Evolutionary conservation across 805 yeast genomes (phyloP).

Genomic region (Candida takata): DNA sequence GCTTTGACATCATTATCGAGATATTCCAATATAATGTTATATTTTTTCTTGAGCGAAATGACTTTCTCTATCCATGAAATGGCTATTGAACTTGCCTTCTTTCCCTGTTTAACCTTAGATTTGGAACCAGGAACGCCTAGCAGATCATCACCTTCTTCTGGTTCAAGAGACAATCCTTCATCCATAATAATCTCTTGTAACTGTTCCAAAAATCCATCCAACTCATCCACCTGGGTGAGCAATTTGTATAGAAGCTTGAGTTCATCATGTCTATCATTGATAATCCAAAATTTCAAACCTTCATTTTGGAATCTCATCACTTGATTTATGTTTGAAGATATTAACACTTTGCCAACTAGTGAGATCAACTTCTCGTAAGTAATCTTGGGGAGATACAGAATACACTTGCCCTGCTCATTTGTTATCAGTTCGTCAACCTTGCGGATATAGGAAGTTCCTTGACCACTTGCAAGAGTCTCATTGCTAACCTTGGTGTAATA

Average conservation of each 20-base stretch:
- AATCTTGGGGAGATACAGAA: conserved; percentile 44
- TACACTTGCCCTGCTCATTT: conserved; percentile 55
- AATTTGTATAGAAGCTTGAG: conserved; percentile 43
- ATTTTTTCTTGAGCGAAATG: conserved; percentile 43
- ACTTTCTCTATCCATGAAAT: conserved; percentile 61
- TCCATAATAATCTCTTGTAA: conserved; percentile 38
- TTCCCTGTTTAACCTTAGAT: conserved; percentile 14
- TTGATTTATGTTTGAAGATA: conserved; percentile 48
- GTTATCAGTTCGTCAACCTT: conserved; percentile 45
- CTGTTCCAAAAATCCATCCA: conserved; percentile 41
- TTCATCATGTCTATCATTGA: conserved; percentile 36
- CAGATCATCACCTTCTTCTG: conserved; percentile 13
- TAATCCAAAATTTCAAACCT: conserved; percentile 55
- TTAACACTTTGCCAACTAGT: conserved; percentile 52
- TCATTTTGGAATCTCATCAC: conserved; percentile 45
- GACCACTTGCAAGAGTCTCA: conserved; percentile 34
- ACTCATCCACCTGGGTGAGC: conserved; percentile 48
- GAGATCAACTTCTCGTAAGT: conserved; percentile 48
- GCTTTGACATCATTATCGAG: conserved; percentile 42
- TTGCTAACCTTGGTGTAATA: conserved; percentile 46
- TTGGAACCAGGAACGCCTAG: conserved; percentile 1
- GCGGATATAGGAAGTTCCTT: conserved; percentile 51
- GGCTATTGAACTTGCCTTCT: conserved; percentile 40
- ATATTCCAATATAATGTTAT: conserved; percentile 38
- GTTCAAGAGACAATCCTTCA: conserved; percentile 33